Percentiles rank a stretch among this genome's conserved stretches.
phyloP scores from a whole-genome alignment of 208 protist genomes.

The Leptomonas pyrrhocoris region DNA sequence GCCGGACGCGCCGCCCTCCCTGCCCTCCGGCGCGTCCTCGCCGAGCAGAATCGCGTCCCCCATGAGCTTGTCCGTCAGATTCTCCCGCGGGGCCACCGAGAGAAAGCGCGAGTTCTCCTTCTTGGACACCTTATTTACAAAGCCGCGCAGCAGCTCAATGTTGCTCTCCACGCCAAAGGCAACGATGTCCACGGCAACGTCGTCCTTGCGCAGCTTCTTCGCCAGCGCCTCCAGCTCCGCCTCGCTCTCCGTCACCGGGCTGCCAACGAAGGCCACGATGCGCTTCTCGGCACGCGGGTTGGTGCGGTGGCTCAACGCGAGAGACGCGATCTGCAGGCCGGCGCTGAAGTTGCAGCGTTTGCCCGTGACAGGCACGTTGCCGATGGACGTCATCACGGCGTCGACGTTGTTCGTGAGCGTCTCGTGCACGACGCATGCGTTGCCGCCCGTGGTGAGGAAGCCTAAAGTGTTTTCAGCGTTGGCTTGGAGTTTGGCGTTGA shows the following conservation, averaged over 20 bases:
- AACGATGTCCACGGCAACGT: conserved; percentile 97
- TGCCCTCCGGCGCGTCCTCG: conserved; percentile 39
- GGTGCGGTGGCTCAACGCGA: conserved; percentile 96
- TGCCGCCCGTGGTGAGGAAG: conserved; percentile 94
- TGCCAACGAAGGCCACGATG: conserved; percentile 98
- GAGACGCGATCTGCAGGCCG: conserved; percentile 92
- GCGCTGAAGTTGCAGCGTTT: conserved; percentile 88
- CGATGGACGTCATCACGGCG: conserved; percentile 91
- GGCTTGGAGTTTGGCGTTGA: conserved; percentile 92
- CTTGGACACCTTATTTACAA: conserved; percentile 91
- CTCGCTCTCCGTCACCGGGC: conserved; percentile 89
- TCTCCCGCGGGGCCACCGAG: conserved; percentile 68
- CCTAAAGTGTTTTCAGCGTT: conserved; percentile 98
- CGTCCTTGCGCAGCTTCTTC: conserved; percentile 97
- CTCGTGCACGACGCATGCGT: conserved; percentile 92
- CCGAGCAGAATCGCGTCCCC: conserved; percentile 88
- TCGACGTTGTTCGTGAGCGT: conserved; percentile 95
- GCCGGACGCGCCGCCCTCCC: conserved; percentile 21
- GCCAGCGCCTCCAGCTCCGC: conserved; percentile 93
- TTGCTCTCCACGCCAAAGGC: conserved; percentile 95
- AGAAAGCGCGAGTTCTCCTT: conserved; percentile 89
- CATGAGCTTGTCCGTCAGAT: conserved; percentile 93
- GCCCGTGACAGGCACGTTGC: conserved; percentile 89
- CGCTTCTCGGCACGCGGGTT: conserved; percentile 96
- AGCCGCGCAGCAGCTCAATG: conserved; percentile 85